Conservation (phyloP, 2,329 filamentous ascomycete genomes). For the Exophiala bonariae region DNA sequence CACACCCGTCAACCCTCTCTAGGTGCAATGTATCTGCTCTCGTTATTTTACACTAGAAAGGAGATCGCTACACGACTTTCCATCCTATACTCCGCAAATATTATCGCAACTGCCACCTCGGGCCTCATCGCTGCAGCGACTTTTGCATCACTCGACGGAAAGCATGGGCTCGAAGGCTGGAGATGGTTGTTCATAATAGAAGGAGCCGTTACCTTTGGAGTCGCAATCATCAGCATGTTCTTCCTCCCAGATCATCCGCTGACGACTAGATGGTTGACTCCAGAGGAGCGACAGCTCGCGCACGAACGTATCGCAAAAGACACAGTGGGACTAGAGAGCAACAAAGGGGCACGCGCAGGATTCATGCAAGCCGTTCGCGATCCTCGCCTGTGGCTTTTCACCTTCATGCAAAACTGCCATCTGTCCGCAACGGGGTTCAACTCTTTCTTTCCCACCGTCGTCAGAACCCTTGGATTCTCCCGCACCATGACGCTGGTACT, state of each 20-base stretch:
- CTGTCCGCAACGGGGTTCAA: constrained; percentile 45
- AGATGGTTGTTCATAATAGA: constrained; percentile 62
- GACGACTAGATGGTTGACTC: constrained; percentile 34
- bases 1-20: too few relatives aligned
- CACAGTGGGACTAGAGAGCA: constrained; percentile 2
- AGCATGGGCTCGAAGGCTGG: constrained; percentile 58
- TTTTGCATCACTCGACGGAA: constrained; percentile 59
- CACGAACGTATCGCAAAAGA: constrained; percentile 33
- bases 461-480: constrained; percentile 49
- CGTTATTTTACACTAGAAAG: constrained; percentile 55
- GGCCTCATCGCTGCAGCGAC: constrained; percentile 61
- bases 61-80: constrained; percentile 56
- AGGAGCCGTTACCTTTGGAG: constrained; percentile 47
- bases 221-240: constrained; percentile 42
- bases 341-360: not conserved
- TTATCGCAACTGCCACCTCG: constrained; percentile 62
- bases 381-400: constrained; percentile 42
- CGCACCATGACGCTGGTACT: constrained; percentile 52
- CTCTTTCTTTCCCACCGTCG: constrained; percentile 47
- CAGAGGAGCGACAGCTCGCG: constrained; percentile 41
- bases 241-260: constrained; percentile 44
- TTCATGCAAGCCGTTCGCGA: constrained; percentile 26
- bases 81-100: constrained; percentile 60
- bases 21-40: constrained; percentile 62
- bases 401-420: constrained; percentile 49